Evolutionary conservation across 164 flowering plant genomes (phyloP).

Genomic region (Vitis cinerea): DNA sequence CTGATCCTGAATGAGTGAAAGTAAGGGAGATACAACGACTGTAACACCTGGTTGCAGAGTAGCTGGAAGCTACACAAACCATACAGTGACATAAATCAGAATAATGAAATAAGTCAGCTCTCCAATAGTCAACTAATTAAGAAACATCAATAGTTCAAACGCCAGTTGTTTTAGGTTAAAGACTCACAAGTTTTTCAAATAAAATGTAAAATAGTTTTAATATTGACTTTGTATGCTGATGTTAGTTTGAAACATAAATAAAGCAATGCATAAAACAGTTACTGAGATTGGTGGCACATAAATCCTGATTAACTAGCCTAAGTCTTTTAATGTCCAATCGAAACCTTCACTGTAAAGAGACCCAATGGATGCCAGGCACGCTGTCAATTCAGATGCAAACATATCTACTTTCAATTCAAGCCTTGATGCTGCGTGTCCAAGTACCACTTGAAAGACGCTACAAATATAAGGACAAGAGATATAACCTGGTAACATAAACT

Average conservation of each 20-base stretch:
- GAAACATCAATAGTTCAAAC: neutral
- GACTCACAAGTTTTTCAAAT: neutral
- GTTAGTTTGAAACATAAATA: no score
- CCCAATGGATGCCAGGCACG: no score
- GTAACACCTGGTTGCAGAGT: slow-evolving; percentile 84
- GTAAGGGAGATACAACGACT: slow-evolving; percentile 80
- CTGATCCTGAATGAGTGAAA: slow-evolving; percentile 97
- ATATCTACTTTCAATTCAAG: no score
- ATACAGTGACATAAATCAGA: slow-evolving; percentile 4
- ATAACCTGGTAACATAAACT: slow-evolving; percentile 92
- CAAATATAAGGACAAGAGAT: neutral
- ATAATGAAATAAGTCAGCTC: neutral
- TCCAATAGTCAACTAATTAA: neutral
- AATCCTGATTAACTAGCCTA: no score
- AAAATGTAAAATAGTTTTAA: no score
- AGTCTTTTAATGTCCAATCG: no score
- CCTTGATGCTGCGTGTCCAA: neutral
- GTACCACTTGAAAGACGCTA: neutral
- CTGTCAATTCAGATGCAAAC: no score
- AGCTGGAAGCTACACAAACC: slow-evolving; percentile 83
- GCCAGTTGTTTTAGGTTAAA: neutral
- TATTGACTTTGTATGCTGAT: no score
- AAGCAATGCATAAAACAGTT: no score
- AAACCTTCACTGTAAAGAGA: no score
- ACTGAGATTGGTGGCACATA: no score